A percentile compares a stretch with the other conserved stretches of the same genome.
These are phyloP conservation scores for Globisporangium cystogenes DNA, from an alignment of 352 stramenopile genomes.

Conservation along the genomic window DNA sequence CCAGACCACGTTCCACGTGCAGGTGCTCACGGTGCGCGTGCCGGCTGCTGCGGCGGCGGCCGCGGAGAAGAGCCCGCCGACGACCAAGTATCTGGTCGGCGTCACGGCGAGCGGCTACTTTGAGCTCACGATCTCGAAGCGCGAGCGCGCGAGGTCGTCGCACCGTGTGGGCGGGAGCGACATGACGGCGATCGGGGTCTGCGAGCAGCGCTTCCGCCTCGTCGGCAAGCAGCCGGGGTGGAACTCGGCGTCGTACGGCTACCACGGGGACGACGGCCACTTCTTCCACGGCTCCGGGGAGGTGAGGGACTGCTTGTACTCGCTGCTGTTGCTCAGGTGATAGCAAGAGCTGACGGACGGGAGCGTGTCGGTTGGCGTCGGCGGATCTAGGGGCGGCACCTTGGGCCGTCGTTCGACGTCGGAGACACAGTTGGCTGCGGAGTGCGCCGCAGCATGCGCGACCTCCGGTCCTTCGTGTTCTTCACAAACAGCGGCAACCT, in stretches of 20 bases:
- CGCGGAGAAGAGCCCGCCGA: neutral
- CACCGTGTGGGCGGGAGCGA: conserved; percentile 14
- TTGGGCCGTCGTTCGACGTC: conserved; percentile 51
- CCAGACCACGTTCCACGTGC: conserved; percentile 45
- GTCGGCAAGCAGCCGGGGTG: conserved; percentile 68
- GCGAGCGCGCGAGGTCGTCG: conserved; percentile 8
- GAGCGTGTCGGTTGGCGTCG: conserved; percentile 10
- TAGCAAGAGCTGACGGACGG: neutral
- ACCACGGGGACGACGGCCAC: conserved; percentile 73
- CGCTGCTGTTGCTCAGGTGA: conserved; percentile 5
- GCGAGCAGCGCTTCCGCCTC: conserved; percentile 41
- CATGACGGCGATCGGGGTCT: conserved; percentile 68
- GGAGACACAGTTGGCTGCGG: conserved; percentile 75
- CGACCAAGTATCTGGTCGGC: conserved; percentile 35
- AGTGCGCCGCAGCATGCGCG: conserved; percentile 34
- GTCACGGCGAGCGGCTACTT: conserved; percentile 66
- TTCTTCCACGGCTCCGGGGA: conserved; percentile 50
- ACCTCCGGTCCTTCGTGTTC: conserved; percentile 40
- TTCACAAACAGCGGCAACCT: conserved; percentile 71
- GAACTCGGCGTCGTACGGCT: conserved; percentile 57
- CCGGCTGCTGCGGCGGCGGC: conserved; percentile 5
- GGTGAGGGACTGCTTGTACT: conserved; percentile 24
- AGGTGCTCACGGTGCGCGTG: conserved; percentile 32
- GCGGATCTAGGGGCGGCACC: conserved; percentile 36
- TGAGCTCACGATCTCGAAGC: conserved; percentile 50